Base-by-base conservation (phyloP, 768 basidiomycete genomes). In the Fistulinella prunicolor region DNA sequence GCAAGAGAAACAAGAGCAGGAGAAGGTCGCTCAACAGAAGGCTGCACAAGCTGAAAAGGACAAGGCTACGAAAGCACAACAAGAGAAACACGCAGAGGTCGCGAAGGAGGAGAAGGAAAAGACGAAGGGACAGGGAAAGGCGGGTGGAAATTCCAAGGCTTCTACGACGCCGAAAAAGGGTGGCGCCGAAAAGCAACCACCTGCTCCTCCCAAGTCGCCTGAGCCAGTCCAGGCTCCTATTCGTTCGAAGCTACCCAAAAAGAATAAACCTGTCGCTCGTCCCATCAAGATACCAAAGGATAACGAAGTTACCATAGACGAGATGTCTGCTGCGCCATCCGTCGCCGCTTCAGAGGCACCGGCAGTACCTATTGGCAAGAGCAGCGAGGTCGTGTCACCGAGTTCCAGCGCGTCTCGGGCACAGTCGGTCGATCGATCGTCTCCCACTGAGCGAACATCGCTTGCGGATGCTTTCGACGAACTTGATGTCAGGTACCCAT, bases 221-320 rank as follows among this genome's bases (percentile, higher is more conserved):
- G 74, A 78, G 38, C 67, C 72, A n/a, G 58, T 73, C 3, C 89
- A 89, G 59, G 82, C 81, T 10, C 87, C 89, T 16, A 78, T 91
- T 28, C 71, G 89, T 34, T 89, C 89, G 20, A 89, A 84, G 65
- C 83, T 88, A 67, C 85, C 89, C 6, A 91, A 89, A 75, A 91
- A 91, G 66, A 86, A 73, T 57, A 89, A 84, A 58, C 85, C 86
- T 0, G 55, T 75, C 37, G 50, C 79, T 42, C 85, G 83, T 56
- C 75, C 78, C 10, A 74, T 80, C 56, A 81, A 72, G 51, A 73
- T 80, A 32, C 73, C 75, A 2, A 85, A 80, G 62, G 86, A 88
- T 28, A 85, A 79, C 26, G 75, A 79, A 14, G 53, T 64, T 14
- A 50, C 56, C 21, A 47, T 57, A 1, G 77, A 79, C 23, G 70